Evolutionary conservation across 2,329 filamentous ascomycete genomes (phyloP), one percentile per base, ranked within the genome.

Genomic region (Diplodia corticola): DNA sequence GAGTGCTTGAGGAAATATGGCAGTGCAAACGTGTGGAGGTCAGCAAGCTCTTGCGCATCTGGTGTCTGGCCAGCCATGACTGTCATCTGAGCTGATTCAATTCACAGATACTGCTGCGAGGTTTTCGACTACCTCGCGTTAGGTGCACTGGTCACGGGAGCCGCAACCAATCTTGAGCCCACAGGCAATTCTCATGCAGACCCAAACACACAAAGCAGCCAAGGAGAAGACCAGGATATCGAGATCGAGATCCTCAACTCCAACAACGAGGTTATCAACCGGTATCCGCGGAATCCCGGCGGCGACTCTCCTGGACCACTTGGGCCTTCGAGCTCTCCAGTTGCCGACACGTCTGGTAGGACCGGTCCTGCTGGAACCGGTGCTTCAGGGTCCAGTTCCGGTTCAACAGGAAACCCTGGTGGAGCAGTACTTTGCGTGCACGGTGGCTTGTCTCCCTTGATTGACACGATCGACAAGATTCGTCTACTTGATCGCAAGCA

Each of bases 121-220:
- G 91, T 98, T 4, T 99, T 99, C 76, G 94, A 99, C 80, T 98
- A 97, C 78, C 88, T 99, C 24, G 92, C 93, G 5, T 86, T 97
- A 5, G 93, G 92, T 63, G 93, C 93, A 54, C 88, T 97, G 70
- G 91, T 95, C 6, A 86, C 97, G n/a, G 95, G 95, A 70, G 93
- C 95, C 28, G 84, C 86, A 50, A 86, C 87, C 6, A 84, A 85
- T 26, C 81, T 90, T 40, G 81, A 81, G 83, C 91, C 78, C 81
- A 89, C 83, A 78, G 84, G 70, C 77, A 91, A 71, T 78, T 79
- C 78, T 7, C 78, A 81, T 33, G 78, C 80, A 67, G 78, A 83
- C 68, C 81, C 82, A 67, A 80, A 83, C 61, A 85, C 82, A 71
- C 83, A 82, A 50, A 75, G 80, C 20, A 81, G 69, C 67, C 55